Evolutionary conservation across 2,329 filamentous ascomycete genomes (phyloP), one percentile per base, ranked within the genome.

Genomic region (Rosellinia necatrix): DNA sequence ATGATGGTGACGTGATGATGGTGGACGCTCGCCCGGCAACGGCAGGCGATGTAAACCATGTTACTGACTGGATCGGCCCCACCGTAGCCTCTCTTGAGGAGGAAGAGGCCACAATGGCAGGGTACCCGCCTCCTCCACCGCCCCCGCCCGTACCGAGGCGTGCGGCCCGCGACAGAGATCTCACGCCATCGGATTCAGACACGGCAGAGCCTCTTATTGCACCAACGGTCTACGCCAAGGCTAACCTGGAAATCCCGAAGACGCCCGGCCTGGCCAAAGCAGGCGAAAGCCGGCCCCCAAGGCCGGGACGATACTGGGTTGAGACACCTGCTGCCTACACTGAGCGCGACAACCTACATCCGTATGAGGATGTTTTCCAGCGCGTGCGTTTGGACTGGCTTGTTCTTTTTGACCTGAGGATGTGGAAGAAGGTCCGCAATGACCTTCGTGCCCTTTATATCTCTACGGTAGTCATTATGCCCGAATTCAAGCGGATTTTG

Each of bases 381-480:
- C 87, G 92, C 27, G 89, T 97, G 10, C 88, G 94, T 27, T 79
- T 99, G 5, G 94, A 99, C 73, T 96, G 91, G 84, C 82, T 99
- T 69, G 91, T 99, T 25, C 79, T 99, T 7, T 99, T 96, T 70
- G 94, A 99, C 71, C 76, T 99, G 48, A 82, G 94, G 37, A 86
- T 99, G 81, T 99, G 94, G 94, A 99, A 99, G 75, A 94, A 92
- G 71, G 84, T 96, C 27, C 86, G 94, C 53, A 92, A 93, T 46
- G 90, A 96, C 70, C 81, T 99, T 53, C 87, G 94, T 27, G 90
- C 96, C 61, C 83, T 99, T 1, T 97, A 97, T 74, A 96, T 99
- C 66, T 94, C 91, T 44, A 99, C 94, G 0, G 91, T 99, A 4
- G 92, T 99, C 43, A 91, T 91, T 5, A 91, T 99, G 51, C 93